These are phyloP conservation scores for Ajuga chamaepitys DNA, from an alignment of 257 asterid genomes.

Conservation along the genomic window DNA sequence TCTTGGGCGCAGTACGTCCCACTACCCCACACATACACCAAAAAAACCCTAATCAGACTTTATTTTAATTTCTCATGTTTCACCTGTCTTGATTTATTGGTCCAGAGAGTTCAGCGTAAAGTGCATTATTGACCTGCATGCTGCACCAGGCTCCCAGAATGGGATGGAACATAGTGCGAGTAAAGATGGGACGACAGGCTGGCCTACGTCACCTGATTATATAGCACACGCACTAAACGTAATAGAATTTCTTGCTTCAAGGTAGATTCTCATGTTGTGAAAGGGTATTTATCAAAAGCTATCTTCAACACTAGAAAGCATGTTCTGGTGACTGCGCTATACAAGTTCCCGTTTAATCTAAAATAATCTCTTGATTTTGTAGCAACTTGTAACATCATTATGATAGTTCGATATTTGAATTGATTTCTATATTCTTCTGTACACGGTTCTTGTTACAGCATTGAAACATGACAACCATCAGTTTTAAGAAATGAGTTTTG, in stretches of 20 bases:
- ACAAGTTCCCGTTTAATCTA: too few species aligned
- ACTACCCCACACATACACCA: neutral
- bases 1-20: slow-evolving; percentile 75
- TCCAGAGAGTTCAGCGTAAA: slow-evolving; percentile 56
- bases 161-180: slow-evolving; percentile 89
- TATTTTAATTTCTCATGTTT: slow-evolving; percentile 1
- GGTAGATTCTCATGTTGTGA: slow-evolving; percentile 27
- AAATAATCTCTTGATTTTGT: too few species aligned
- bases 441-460: neutral
- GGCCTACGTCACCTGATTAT: slow-evolving; percentile 51
- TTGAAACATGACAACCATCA: neutral
- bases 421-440: neutral
- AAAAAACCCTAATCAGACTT: neutral
- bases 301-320: neutral
- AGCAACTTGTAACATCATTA: neutral
- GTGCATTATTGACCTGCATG: slow-evolving; percentile 85
- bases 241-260: slow-evolving; percentile 66
- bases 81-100: neutral
- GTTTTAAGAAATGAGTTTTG: neutral
- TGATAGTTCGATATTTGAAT: too few species aligned
- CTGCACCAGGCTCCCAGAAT: slow-evolving; percentile 87
- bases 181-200: slow-evolving; percentile 70
- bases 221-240: slow-evolving; percentile 47
- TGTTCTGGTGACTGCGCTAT: neutral
- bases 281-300: neutral